Conservation (phyloP, 1,284 basidiomycete genomes). For the Rhodotorula sp. region DNA sequence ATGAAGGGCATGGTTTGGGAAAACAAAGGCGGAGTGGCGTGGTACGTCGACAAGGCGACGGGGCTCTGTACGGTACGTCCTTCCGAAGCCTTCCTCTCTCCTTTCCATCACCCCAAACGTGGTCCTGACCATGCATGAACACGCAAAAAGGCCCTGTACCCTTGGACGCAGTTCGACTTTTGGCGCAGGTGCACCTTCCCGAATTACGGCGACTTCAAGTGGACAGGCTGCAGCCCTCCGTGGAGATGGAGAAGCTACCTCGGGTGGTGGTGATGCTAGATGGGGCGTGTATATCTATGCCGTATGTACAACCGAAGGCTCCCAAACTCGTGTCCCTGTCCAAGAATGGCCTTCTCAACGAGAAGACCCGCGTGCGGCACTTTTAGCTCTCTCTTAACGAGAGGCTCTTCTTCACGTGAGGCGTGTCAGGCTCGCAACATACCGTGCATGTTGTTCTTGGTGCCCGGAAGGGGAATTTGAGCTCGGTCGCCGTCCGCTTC, state of each 20-base stretch:
- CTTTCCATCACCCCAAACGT: not conserved
- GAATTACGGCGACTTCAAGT: constrained; percentile 15
- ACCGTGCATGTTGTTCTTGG: no score
- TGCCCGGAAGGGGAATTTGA: no score
- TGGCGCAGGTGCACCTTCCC: constrained; percentile 27
- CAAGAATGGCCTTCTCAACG: no score
- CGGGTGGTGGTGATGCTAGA: not conserved
- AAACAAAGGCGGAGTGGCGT: constrained; percentile 23
- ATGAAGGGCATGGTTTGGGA: constrained; percentile 38
- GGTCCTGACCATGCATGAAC: not conserved
- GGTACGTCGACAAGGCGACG: constrained; percentile 31
- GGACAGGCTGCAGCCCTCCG: constrained; percentile 2
- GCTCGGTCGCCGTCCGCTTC: no score
- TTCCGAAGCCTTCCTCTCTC: not conserved
- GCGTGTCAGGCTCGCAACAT: no score
- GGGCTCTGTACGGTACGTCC: constrained; percentile 26
- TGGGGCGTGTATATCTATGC: not conserved
- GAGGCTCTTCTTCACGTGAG: no score
- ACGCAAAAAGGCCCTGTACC: constrained; percentile 26
- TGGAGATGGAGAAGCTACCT: constrained; percentile 1
- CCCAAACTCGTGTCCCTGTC: no score
- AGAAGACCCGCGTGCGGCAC: no score
- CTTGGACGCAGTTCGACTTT: constrained; percentile 34
- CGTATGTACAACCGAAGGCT: not conserved
- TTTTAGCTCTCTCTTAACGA: no score